Evolutionary conservation across 768 basidiomycete species (phyloP).

Genomic region (Hebeloma cylindrosporum): DNA sequence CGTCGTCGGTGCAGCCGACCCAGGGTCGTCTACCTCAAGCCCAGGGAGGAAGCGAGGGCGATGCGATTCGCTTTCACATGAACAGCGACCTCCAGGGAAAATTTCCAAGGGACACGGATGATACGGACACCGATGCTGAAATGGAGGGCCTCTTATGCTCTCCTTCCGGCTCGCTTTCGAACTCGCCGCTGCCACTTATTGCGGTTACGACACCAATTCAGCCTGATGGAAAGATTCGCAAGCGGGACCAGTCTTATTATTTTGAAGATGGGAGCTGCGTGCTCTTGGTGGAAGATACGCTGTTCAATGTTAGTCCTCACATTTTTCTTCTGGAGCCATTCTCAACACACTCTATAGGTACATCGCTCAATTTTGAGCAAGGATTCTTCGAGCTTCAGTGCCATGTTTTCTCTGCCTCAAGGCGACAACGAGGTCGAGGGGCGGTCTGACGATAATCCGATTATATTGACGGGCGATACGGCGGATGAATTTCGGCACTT

Average conservation of each 20-base stretch:
- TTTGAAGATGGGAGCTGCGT: slow-evolving; percentile 70
- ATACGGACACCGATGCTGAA: slow-evolving; percentile 19
- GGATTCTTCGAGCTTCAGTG: slow-evolving; percentile 62
- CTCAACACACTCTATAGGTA: slow-evolving; percentile 36
- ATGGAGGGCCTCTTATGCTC: slow-evolving; percentile 17
- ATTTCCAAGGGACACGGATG: slow-evolving; percentile 20
- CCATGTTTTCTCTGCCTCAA: slow-evolving; percentile 69
- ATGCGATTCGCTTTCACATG: slow-evolving; percentile 23
- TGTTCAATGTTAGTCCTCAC: slow-evolving; percentile 60
- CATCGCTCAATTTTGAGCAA: slow-evolving; percentile 60
- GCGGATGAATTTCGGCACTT: slow-evolving; percentile 69
- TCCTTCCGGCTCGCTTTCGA: slow-evolving; percentile 6
- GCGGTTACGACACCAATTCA: too few relatives aligned
- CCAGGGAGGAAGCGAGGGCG: slow-evolving; percentile 21
- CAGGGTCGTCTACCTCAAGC: background rate
- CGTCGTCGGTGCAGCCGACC: background rate
- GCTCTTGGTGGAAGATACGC: slow-evolving; percentile 56
- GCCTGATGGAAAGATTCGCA: background rate
- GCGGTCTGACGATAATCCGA: slow-evolving; percentile 60
- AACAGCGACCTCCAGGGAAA: slow-evolving; percentile 18
- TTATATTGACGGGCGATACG: slow-evolving; percentile 62
- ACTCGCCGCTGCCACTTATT: background rate
- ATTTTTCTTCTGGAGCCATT: background rate
- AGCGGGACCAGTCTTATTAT: slow-evolving; percentile 58
- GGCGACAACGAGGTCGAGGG: slow-evolving; percentile 55